A percentile compares a stretch with the other conserved stretches of the same genome.
phyloP scores from a whole-genome alignment of 2,329 filamentous ascomycete genomes.

The Penicillium sp. region DNA sequence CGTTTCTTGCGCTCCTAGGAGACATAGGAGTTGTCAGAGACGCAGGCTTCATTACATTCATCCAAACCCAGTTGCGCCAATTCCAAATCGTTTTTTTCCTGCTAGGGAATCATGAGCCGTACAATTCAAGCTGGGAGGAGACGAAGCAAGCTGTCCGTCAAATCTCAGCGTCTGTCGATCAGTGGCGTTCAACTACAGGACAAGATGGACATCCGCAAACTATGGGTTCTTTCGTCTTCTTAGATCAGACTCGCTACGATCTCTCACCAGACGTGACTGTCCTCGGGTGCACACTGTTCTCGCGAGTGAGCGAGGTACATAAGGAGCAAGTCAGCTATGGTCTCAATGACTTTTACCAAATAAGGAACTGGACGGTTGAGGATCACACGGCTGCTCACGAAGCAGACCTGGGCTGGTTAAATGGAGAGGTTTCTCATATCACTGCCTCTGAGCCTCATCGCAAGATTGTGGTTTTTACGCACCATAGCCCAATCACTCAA shows the following conservation, averaged over 20 bases:
- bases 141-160: slow-evolving; percentile 20
- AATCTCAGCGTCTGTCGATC: slow-evolving; percentile 25
- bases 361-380: slow-evolving; percentile 36
- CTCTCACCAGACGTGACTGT: slow-evolving; percentile 39
- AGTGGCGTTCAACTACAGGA: slow-evolving; percentile 9
- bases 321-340: slow-evolving; percentile 41
- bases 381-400: slow-evolving; percentile 32
- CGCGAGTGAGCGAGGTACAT: slow-evolving; percentile 42
- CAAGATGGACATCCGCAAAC: not conserved
- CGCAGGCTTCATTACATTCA: slow-evolving; percentile 47
- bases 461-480: slow-evolving; percentile 41
- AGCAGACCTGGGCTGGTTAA: slow-evolving; percentile 40
- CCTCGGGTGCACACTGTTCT: slow-evolving; percentile 53
- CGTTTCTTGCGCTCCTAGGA: slow-evolving; percentile 56
- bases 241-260: slow-evolving; percentile 43
- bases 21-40: slow-evolving; percentile 54
- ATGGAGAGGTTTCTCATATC: slow-evolving; percentile 36
- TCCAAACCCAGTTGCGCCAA: slow-evolving; percentile 48
- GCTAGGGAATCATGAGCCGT: slow-evolving; percentile 58
- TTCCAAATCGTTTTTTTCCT: slow-evolving; percentile 55
- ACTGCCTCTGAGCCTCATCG: slow-evolving; percentile 30
- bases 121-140: slow-evolving; percentile 34
- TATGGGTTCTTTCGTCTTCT: slow-evolving; percentile 41
- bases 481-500: slow-evolving; percentile 36
- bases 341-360: slow-evolving; percentile 55